A percentile compares a stretch with the other conserved stretches of the same genome.
phyloP scores from a whole-genome alignment of 2,329 filamentous ascomycete genomes.

The Aureobasidium leucospermi region DNA sequence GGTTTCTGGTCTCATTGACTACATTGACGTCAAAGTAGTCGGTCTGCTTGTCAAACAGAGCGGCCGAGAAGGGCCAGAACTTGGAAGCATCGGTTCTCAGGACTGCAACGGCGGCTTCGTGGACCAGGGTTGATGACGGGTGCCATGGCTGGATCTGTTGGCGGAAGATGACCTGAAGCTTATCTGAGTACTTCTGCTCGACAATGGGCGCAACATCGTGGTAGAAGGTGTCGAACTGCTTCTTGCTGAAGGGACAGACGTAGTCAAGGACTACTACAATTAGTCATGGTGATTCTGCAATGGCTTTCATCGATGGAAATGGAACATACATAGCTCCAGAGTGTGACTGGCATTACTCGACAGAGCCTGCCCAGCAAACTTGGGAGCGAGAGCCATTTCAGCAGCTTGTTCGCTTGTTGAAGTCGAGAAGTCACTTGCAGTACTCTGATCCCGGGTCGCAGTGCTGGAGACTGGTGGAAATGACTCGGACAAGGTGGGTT shows the following conservation, averaged over 20 bases:
- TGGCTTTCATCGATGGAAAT: too few relatives aligned
- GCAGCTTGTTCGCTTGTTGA: background rate
- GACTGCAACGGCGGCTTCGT: constrained; percentile 80
- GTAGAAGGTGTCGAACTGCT: constrained; percentile 69
- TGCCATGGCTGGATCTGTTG: constrained; percentile 96
- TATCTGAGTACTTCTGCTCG: constrained; percentile 50
- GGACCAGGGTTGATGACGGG: constrained; percentile 61
- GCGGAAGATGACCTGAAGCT: constrained; percentile 72
- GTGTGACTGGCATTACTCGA: constrained; percentile 43
- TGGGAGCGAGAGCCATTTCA: constrained; percentile 67
- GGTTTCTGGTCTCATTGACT: constrained; percentile 76
- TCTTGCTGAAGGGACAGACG: constrained; percentile 64
- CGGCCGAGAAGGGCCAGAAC: constrained; percentile 73
- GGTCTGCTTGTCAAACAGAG: constrained; percentile 61
- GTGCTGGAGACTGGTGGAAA: background rate
- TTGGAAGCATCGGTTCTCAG: constrained; percentile 59
- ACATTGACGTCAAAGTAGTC: constrained; percentile 80
- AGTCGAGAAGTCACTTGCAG: background rate
- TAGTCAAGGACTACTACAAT: constrained; percentile 65
- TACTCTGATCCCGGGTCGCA: background rate
- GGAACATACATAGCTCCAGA: constrained; percentile 43
- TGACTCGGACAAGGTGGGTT: background rate
- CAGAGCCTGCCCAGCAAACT: constrained; percentile 69
- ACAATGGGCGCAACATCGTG: constrained; percentile 58
- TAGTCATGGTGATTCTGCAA: too few relatives aligned